phyloP scores from a whole-genome alignment of 176 grass and related monocot species.

The Cocos nucifera region DNA sequence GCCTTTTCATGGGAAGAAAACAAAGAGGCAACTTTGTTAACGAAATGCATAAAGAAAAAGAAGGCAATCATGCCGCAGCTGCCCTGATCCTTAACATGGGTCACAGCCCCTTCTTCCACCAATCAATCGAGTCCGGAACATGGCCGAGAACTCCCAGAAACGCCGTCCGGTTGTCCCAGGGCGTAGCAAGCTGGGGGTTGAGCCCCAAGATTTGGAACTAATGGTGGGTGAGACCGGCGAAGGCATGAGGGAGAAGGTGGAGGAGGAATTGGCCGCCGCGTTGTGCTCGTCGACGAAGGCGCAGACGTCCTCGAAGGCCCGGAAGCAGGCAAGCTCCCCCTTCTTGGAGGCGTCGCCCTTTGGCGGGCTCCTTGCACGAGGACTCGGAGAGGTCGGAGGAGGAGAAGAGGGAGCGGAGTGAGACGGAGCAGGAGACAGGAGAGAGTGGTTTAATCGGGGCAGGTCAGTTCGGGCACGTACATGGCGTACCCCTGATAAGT shows the following conservation, averaged over 20 bases:
- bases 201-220: slow-evolving; percentile 56
- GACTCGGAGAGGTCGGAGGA: slow-evolving; percentile 48
- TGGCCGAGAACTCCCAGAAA: slow-evolving; percentile 13
- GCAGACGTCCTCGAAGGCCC: slow-evolving; percentile 48
- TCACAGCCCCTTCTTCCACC: slow-evolving; percentile 55
- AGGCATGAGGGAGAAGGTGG: slow-evolving; percentile 57
- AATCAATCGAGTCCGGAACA: slow-evolving; percentile 47
- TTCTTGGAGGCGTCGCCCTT: slow-evolving; percentile 36
- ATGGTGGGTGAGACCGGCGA: slow-evolving; percentile 49
- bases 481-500: too few relatives aligned
- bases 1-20: too few relatives aligned
- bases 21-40: too few relatives aligned
- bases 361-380: slow-evolving; percentile 54
- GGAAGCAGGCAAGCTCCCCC: slow-evolving; percentile 46
- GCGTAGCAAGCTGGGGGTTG: slow-evolving; percentile 8
- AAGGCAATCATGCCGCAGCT: slow-evolving; percentile 43
- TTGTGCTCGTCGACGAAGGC: slow-evolving; percentile 56
- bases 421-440: not conserved
- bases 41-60: too few relatives aligned
- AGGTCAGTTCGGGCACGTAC: too few relatives aligned
- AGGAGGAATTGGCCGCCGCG: slow-evolving; percentile 17
- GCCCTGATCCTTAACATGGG: slow-evolving; percentile 58
- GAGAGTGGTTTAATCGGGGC: not conserved
- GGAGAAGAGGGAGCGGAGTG: not conserved
- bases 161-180: not conserved